These are phyloP conservation scores for Collybiopsis luxurians DNA, from an alignment of 768 basidiomycete genomes.

Conservation along the genomic window DNA sequence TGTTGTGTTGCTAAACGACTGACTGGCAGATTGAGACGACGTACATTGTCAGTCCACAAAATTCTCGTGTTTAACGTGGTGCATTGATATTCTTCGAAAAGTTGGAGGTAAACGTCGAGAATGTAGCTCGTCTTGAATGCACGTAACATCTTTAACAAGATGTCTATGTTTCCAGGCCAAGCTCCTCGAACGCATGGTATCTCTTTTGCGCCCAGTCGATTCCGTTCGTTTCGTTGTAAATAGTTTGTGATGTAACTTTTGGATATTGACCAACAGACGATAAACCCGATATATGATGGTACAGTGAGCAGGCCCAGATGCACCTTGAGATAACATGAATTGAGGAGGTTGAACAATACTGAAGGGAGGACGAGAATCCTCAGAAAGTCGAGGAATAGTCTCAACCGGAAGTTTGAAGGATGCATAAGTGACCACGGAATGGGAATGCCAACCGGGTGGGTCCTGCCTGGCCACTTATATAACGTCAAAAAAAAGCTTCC, in stretches of 20 bases:
- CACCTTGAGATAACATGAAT: constrained; percentile 15
- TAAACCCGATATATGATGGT: constrained; percentile 37
- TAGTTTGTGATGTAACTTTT: constrained; percentile 32
- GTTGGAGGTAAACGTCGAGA: constrained; percentile 58
- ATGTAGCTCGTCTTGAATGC: constrained; percentile 60
- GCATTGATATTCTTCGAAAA: constrained; percentile 68
- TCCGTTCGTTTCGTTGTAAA: constrained; percentile 41
- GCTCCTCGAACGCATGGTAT: constrained; percentile 62
- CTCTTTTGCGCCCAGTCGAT: constrained; percentile 44
- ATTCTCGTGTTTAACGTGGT: constrained; percentile 70
- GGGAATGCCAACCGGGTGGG: too few species aligned
- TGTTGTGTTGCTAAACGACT: too few species aligned
- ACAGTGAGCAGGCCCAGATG: constrained; percentile 32
- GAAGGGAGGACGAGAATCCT: constrained; percentile 40
- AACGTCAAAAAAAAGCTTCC: neutral
- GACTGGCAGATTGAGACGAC: constrained; percentile 19
- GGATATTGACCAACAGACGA: constrained; percentile 36
- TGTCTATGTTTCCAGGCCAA: constrained; percentile 79
- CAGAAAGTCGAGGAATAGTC: constrained; percentile 47
- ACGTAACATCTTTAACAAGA: constrained; percentile 53
- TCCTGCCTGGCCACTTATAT: too few species aligned
- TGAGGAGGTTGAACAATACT: constrained; percentile 28
- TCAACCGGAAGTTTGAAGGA: constrained; percentile 44
- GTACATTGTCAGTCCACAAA: constrained; percentile 66
- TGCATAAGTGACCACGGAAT: constrained; percentile 30